phyloP scores from a whole-genome alignment of 2,329 filamentous ascomycete species.

The Exophiala sideris region DNA sequence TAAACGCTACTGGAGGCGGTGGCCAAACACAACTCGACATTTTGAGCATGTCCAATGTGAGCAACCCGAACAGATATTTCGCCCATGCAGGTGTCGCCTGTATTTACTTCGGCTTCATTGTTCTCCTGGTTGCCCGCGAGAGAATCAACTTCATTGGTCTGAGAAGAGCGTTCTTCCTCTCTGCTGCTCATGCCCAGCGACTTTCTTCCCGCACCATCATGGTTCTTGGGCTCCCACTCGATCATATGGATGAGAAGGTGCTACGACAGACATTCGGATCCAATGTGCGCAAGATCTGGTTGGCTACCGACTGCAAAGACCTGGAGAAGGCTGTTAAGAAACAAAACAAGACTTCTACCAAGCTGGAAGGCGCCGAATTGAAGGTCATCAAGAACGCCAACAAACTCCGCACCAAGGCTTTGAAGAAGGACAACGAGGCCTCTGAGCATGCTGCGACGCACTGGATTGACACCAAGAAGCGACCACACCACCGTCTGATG shows the following conservation, averaged over 20 bases:
- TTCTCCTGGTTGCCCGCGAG: conserved; percentile 82
- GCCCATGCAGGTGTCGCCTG: conserved; percentile 75
- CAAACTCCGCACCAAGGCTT: conserved; percentile 61
- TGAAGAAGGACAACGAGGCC: conserved; percentile 54
- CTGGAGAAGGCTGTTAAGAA: conserved; percentile 75
- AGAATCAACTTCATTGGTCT: conserved; percentile 87
- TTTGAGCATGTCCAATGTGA: conserved; percentile 75
- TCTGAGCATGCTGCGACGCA: conserved; percentile 15
- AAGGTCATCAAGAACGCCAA: conserved; percentile 78
- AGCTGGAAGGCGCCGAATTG: conserved; percentile 83
- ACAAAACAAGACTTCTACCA: conserved; percentile 72
- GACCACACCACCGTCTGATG: conserved; percentile 70
- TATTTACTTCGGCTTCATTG: conserved; percentile 78
- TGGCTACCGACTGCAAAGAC: conserved; percentile 71
- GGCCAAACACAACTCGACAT: conserved; percentile 66
- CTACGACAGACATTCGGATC: conserved; percentile 73
- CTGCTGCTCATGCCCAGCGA: conserved; percentile 75
- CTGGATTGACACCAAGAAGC: conserved; percentile 65
- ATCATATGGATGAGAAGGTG: conserved; percentile 70
- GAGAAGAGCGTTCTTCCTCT: conserved; percentile 84
- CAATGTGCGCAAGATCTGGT: conserved; percentile 78
- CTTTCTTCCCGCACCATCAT: conserved; percentile 87
- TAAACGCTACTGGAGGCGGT: conserved; percentile 79
- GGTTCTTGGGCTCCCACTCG: conserved; percentile 76
- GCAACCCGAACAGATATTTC: conserved; percentile 64